Conservation (phyloP, 2,329 filamentous ascomycete genomes). For the Monascus ruber region DNA sequence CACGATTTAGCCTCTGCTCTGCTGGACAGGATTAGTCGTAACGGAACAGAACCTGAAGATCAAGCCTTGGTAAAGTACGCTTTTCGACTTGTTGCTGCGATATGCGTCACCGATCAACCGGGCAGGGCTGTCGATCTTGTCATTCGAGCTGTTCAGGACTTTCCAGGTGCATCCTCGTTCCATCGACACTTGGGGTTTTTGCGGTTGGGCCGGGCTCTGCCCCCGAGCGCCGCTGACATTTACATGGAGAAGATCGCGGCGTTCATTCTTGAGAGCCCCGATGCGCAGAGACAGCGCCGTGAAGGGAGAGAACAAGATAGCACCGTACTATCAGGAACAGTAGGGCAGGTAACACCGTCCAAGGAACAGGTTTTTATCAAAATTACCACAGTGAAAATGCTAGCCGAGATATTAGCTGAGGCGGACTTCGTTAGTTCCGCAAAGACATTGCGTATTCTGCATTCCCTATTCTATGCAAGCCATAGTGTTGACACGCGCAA, state of each 20-base stretch:
- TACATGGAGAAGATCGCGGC: constrained; percentile 3
- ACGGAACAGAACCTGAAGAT: background rate
- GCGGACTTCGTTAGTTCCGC: too few relatives aligned
- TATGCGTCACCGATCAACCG: constrained; percentile 7
- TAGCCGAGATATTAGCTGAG: too few relatives aligned
- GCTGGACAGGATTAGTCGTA: constrained; percentile 1
- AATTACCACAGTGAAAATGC: constrained; percentile 10
- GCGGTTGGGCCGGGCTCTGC: constrained; percentile 2
- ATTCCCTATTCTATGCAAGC: too few relatives aligned
- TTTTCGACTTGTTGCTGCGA: constrained; percentile 4
- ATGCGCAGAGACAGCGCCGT: background rate
- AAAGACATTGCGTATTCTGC: too few relatives aligned
- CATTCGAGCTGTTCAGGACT: constrained; percentile 2
- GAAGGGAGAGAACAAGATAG: background rate
- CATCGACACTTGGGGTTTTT: constrained; percentile 5
- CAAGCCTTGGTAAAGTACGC: constrained; percentile 1
- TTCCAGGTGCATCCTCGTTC: constrained; percentile 9
- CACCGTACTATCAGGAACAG: background rate
- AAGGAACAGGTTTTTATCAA: constrained; percentile 2
- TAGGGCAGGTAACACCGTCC: background rate
- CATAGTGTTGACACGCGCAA: too few relatives aligned
- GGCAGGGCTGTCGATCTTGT: constrained; percentile 5
- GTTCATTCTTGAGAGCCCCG: constrained; percentile 3
- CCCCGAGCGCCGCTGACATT: constrained; percentile 1
- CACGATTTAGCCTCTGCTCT: constrained; percentile 3